Evolutionary conservation across 2,329 filamentous ascomycete genomes (phyloP).

Genomic region (Dothistroma pini): DNA sequence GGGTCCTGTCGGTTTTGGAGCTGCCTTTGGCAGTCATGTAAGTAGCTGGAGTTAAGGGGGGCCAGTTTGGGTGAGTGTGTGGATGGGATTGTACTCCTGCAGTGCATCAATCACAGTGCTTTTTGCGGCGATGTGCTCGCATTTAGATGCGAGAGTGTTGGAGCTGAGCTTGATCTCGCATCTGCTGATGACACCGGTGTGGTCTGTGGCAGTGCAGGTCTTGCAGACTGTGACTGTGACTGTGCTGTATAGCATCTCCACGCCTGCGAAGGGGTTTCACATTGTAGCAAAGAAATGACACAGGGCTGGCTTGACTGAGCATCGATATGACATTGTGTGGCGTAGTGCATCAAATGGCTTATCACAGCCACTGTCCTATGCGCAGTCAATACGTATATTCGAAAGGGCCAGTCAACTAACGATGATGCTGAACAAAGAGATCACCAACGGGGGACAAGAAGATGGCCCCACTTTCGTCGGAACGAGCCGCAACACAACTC

Average conservation of each 20-base stretch:
- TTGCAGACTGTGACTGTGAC: conserved; percentile 2
- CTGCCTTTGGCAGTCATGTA: not conserved
- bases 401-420: too few relatives aligned
- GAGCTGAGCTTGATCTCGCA: not conserved
- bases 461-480: too few relatives aligned
- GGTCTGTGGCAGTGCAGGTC: not conserved
- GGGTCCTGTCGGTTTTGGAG: conserved; percentile 4
- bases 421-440: too few relatives aligned
- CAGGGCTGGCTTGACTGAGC: too few relatives aligned
- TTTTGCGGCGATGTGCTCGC: not conserved
- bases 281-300: not conserved
- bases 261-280: not conserved
- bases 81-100: not conserved
- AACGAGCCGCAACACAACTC: too few relatives aligned
- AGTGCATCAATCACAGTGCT: not conserved
- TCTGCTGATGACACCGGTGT: not conserved
- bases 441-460: too few relatives aligned
- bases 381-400: too few relatives aligned
- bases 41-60: not conserved
- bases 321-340: too few relatives aligned
- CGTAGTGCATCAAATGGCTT: too few relatives aligned
- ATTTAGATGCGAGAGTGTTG: not conserved
- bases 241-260: not conserved
- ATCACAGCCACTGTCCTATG: too few relatives aligned
- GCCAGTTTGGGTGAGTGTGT: not conserved